Percentiles rank a stretch among this genome's conserved stretches.
Conservation (phyloP, 2,329 filamentous ascomycete genomes). For the Epichloe scottii region DNA sequence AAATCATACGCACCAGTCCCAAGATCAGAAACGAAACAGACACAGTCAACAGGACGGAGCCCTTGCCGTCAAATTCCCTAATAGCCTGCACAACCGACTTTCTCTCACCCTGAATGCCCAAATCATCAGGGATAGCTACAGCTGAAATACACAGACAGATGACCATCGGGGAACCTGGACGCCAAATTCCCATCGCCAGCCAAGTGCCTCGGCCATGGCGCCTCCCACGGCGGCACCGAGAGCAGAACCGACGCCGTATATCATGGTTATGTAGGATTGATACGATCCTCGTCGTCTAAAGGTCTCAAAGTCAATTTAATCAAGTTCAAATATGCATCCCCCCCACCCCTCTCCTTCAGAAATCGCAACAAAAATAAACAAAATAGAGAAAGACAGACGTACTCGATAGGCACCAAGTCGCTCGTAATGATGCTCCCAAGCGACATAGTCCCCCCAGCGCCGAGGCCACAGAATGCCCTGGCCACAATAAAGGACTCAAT, state of each 20-base stretch:
- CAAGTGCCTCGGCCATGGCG: conserved; percentile 54
- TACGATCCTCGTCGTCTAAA: conserved; percentile 48
- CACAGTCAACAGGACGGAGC: conserved; percentile 39
- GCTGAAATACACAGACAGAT: conserved; percentile 32
- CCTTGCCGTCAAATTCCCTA: conserved; percentile 42
- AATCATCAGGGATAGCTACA: conserved; percentile 35
- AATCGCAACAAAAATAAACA: neutral
- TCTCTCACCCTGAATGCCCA: conserved; percentile 35
- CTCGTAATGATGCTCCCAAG: conserved; percentile 60
- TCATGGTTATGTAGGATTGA: conserved; percentile 57
- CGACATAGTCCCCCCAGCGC: conserved; percentile 58
- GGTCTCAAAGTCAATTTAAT: neutral
- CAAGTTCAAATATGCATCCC: neutral
- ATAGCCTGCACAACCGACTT: conserved; percentile 35
- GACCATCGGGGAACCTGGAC: conserved; percentile 43
- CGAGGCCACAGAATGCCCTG: conserved; percentile 57
- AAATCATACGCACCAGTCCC: conserved; percentile 34
- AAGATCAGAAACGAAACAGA: conserved; percentile 46
- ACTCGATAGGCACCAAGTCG: conserved; percentile 62
- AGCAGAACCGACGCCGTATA: conserved; percentile 45
- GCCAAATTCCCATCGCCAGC: conserved; percentile 64
- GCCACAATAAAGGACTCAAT: conserved; percentile 61
- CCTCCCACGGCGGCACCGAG: conserved; percentile 59
- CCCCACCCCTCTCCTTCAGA: neutral
- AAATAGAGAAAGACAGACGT: conserved; percentile 17